Percentiles rank a stretch among this genome's conserved stretches.
Conservation (phyloP, 169 alveolate genomes). For the Theileria sp. region DNA sequence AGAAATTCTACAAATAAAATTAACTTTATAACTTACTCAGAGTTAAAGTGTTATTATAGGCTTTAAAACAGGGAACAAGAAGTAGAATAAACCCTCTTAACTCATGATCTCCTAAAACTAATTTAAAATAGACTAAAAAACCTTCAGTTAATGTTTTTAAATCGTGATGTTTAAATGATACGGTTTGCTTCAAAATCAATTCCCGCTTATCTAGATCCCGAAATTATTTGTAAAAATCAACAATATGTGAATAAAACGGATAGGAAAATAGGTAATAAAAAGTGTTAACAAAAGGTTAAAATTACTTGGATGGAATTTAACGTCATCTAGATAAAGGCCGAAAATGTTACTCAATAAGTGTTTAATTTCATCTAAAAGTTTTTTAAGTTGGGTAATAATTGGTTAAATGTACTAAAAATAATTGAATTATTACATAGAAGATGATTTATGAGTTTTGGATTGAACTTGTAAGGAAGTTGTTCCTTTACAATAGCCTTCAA, state of each 20-base stretch:
- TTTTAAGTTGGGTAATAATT: neutral
- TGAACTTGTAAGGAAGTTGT: constrained; percentile 19
- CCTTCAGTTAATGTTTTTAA: constrained; percentile 45
- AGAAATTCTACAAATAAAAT: constrained; percentile 23
- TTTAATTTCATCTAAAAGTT: constrained; percentile 45
- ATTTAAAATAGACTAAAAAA: neutral
- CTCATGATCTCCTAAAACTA: constrained; percentile 56
- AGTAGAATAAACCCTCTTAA: constrained; percentile 58
- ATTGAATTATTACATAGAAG: constrained; percentile 14
- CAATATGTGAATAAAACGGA: no score
- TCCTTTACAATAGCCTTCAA: constrained; percentile 36
- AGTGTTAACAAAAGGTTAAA: neutral
- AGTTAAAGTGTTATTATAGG: constrained; percentile 29
- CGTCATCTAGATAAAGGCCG: constrained; percentile 55
- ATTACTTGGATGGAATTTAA: constrained; percentile 28
- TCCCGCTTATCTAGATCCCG: constrained; percentile 35
- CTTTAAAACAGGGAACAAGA: constrained; percentile 54
- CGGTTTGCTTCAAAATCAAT: constrained; percentile 49
- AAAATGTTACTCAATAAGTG: constrained; percentile 10
- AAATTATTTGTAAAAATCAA: neutral
- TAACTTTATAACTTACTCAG: constrained; percentile 18
- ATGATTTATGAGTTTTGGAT: constrained; percentile 14
- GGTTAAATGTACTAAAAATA: neutral
- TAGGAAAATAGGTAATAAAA: neutral
- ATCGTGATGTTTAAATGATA: constrained; percentile 61